Conservation (phyloP, 345 rosid genomes). For the Rhizophora mangle region DNA sequence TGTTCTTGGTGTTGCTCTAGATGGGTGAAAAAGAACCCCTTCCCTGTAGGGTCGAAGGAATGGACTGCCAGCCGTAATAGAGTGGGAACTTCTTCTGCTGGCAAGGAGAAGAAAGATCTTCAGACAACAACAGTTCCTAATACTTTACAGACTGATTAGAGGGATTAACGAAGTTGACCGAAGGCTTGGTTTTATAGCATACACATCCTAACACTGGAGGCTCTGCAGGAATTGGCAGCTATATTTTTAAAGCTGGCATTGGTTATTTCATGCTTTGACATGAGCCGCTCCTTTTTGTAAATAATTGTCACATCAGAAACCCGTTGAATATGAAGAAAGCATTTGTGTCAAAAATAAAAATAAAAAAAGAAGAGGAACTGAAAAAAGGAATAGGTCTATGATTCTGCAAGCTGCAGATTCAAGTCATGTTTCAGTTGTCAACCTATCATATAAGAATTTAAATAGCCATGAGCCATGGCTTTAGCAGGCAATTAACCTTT, state of each 20-base stretch:
- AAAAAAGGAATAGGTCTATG: background rate
- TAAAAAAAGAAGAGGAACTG: background rate
- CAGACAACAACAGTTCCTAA: conserved; percentile 34
- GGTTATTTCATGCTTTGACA: conserved; percentile 7
- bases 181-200: background rate
- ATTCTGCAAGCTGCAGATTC: background rate
- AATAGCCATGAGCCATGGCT: no score
- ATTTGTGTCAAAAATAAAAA: no score
- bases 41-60: conserved; percentile 49
- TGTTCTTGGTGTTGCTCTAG: conserved; percentile 84
- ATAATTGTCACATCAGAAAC: conserved; percentile 17
- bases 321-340: background rate
- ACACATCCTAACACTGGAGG: background rate
- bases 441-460: no score
- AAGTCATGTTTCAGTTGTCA: background rate
- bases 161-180: background rate
- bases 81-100: conserved; percentile 21
- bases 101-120: conserved; percentile 44
- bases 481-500: no score
- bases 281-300: conserved; percentile 14
- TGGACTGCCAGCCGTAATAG: conserved; percentile 43
- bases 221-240: conserved; percentile 36
- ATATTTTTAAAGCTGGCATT: conserved; percentile 47
- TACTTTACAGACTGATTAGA: conserved; percentile 13
- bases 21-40: conserved; percentile 83